Conservation (phyloP, 108 stramenopile species). For the Epithemia pelagica region DNA sequence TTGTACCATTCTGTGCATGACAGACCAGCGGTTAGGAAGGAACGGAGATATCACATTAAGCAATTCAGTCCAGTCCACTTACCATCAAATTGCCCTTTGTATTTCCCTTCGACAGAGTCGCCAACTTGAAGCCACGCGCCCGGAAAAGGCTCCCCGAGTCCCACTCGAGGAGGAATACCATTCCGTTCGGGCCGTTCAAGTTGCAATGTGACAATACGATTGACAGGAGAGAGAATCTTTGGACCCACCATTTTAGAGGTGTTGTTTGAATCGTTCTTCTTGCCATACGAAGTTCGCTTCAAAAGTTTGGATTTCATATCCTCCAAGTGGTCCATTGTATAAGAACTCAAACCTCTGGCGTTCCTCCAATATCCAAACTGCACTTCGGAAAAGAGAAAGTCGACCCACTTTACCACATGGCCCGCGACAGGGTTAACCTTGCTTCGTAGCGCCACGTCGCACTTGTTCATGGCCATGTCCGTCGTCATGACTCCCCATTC, state of each 20-base stretch:
- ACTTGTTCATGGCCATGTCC: conserved; percentile 10
- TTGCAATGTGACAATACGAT: neutral
- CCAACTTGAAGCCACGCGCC: conserved; percentile 34
- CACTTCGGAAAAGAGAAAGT: conserved; percentile 19
- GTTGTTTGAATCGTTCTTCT: neutral
- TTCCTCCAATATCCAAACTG: conserved; percentile 25
- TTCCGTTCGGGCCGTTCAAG: neutral
- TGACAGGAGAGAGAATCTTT: neutral
- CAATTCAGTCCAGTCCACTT: conserved; percentile 9
- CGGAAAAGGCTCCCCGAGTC: conserved; percentile 18
- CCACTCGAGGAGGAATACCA: conserved; percentile 4
- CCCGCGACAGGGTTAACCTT: conserved; percentile 7
- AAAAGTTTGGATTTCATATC: neutral
- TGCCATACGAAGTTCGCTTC: neutral
- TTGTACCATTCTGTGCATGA: conserved; percentile 36
- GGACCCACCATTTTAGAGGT: neutral
- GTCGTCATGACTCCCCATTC: conserved; percentile 25
- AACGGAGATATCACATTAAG: too few relatives aligned
- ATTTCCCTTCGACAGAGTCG: conserved; percentile 35
- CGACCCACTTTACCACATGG: conserved; percentile 19
- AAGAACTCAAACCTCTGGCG: neutral
- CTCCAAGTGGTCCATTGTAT: neutral
- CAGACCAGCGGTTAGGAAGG: too few relatives aligned
- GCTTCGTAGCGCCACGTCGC: conserved; percentile 19
- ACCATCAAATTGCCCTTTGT: conserved; percentile 29